Base-by-base conservation (phyloP, 192 early-diverging fungal species). In the Backusella morwellensis region DNA sequence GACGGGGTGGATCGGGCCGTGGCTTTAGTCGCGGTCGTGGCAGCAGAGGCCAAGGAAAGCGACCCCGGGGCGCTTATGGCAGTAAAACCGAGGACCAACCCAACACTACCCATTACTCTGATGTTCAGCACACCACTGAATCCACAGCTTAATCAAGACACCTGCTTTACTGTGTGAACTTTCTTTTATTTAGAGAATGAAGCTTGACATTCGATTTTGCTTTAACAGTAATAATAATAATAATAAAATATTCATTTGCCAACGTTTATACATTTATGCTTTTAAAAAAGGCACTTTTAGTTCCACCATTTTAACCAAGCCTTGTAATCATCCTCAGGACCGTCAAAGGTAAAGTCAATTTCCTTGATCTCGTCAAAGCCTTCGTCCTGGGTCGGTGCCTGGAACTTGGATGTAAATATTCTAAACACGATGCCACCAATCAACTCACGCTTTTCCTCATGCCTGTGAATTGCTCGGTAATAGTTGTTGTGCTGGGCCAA, bases 401-500 rank as follows among this genome's bases (percentile, higher is more conserved):
- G 78, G 42, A 89, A 88, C 21, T 78, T 81, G 8, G 77, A 80
- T 14, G 73, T 84, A 78, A 81, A 93, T 21, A 71, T 73, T 9
- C 78, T 42, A 78, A 88, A 93, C 14, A 88, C 93, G 41, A 93
- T 82, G 17, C 76, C 77, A 4, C 90, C 82, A 7, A 93, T 75
- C 47, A 83, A 69, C 4, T 76, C 59, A 11, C 59, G 38, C 56
- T 66, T 36, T 66, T 52, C 23, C 15, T 41, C 67, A 4, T 66
- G 6, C 4, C 56, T 72, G 32, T 72, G 32, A 38, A 87, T 84
- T 4, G 90, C 85, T 35, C 97, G 86, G 72, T 90, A 94, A 29
- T 77, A 80, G 74, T 95, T 93, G 82, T 98, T 97, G 81, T 96
- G 97, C n/a, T 80, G 78, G 7, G 90, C 87, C 40, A 96, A 76